phyloP scores from a whole-genome alignment of 140 eudicot genomes.

The Senecio squalidus region DNA sequence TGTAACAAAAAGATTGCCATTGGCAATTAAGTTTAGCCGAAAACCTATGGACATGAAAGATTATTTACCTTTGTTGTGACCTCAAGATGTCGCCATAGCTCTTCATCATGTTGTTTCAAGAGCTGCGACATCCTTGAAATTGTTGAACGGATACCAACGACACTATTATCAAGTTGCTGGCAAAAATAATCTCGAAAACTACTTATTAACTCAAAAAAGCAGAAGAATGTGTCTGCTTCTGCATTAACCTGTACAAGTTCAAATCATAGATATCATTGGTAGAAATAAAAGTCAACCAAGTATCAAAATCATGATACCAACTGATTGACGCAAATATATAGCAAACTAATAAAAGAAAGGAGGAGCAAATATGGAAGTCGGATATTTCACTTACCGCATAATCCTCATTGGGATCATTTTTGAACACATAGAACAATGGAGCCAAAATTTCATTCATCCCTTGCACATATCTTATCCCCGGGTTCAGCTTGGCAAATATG shows the following conservation, averaged over 20 bases:
- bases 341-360: not conserved
- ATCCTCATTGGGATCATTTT: conserved; percentile 73
- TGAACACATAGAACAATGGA: conserved; percentile 78
- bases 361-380: not conserved
- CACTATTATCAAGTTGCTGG: conserved; percentile 57
- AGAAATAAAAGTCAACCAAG: conserved; percentile 2
- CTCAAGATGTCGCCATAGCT: conserved; percentile 62
- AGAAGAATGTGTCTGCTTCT: conserved; percentile 57
- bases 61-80: conserved; percentile 41
- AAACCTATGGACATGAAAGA: not conserved
- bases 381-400: conserved; percentile 41
- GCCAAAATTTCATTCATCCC: conserved; percentile 96
- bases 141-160: conserved; percentile 52
- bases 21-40: conserved; percentile 7
- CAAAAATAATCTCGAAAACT: conserved; percentile 52
- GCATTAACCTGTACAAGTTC: conserved; percentile 38
- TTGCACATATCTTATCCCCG: conserved; percentile 93
- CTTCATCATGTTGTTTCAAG: conserved; percentile 49
- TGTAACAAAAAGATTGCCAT: not conserved
- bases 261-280: not conserved
- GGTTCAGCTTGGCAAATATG: conserved; percentile 86
- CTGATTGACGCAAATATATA: no score
- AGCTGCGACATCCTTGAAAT: conserved; percentile 44
- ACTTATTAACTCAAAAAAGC: conserved; percentile 48
- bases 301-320: not conserved